Percentiles rank a stretch among this genome's conserved stretches.
Evolutionary conservation across 768 basidiomycete genomes (phyloP).

Genomic region (Jaapia argillacea): DNA sequence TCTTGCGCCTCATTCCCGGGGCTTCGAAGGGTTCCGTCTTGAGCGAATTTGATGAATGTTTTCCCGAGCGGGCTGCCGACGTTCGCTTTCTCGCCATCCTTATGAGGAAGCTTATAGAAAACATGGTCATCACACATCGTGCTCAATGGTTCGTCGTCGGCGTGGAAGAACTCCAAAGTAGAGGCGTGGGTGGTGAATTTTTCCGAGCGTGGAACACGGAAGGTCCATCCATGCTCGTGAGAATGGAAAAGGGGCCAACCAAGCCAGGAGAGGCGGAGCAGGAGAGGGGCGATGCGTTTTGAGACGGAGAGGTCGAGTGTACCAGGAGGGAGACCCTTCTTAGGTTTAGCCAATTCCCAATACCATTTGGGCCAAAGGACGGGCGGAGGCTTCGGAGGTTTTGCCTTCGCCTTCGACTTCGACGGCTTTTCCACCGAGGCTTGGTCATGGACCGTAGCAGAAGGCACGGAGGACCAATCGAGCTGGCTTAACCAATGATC

Average conservation of each 20-base stretch:
- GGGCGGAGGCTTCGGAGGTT: conserved; percentile 31
- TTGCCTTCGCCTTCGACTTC: conserved; percentile 14
- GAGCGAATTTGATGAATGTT: conserved; percentile 79
- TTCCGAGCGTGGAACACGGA: conserved; percentile 48
- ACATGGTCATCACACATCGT: conserved; percentile 36
- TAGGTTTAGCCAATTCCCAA: conserved; percentile 77
- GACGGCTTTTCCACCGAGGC: conserved; percentile 10
- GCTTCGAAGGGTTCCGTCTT: conserved; percentile 80
- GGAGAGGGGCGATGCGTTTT: conserved; percentile 72
- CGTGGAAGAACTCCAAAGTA: conserved; percentile 50
- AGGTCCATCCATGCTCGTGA: conserved; percentile 86
- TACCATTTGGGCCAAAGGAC: conserved; percentile 96
- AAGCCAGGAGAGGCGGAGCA: conserved; percentile 82
- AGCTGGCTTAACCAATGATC: conserved; percentile 58
- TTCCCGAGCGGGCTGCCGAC: conserved; percentile 92
- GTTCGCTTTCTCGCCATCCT: conserved; percentile 89
- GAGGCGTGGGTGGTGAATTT: conserved; percentile 34
- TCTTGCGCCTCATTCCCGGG: conserved; percentile 73
- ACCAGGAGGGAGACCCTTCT: conserved; percentile 54
- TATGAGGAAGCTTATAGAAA: conserved; percentile 94
- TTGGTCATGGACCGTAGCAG: conserved; percentile 4
- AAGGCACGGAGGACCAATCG: conserved; percentile 44
- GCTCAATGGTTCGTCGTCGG: conserved; percentile 47
- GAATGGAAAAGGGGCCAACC: conserved; percentile 81
- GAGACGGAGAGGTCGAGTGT: conserved; percentile 80